Percentiles rank a stretch among this genome's conserved stretches.
Conservation (phyloP, 2,329 filamentous ascomycete species). For the Arthroderma uncinatum region DNA sequence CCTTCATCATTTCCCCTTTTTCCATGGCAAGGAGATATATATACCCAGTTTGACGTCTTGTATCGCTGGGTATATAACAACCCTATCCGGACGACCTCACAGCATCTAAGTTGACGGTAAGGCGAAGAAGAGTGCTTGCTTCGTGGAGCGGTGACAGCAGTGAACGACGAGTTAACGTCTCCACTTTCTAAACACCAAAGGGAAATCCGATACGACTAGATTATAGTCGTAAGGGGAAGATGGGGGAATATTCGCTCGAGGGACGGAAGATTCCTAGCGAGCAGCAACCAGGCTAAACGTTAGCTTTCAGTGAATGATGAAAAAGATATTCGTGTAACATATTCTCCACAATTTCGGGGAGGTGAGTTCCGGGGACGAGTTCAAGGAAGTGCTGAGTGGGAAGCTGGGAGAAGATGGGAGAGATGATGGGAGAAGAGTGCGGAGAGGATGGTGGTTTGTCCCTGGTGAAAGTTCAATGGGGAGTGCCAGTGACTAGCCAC, state of each 20-base stretch:
- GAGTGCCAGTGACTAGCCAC: background rate
- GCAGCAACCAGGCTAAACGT: background rate
- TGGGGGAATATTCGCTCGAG: background rate
- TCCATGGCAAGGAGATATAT: slow-evolving; percentile 13
- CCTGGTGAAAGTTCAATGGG: background rate
- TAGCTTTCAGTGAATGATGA: background rate
- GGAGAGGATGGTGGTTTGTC: background rate
- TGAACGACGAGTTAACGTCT: slow-evolving; percentile 15
- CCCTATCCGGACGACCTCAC: background rate
- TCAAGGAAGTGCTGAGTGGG: too few species aligned
- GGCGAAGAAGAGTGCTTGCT: slow-evolving; percentile 19
- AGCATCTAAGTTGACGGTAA: slow-evolving; percentile 1
- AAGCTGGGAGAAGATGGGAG: background rate
- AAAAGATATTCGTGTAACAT: background rate
- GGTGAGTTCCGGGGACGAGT: background rate
- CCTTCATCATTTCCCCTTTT: background rate
- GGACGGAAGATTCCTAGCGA: slow-evolving; percentile 1
- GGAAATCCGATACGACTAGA: background rate
- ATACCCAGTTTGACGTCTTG: slow-evolving; percentile 33
- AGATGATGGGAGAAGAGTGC: background rate
- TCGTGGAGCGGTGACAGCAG: slow-evolving; percentile 26
- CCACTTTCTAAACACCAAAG: slow-evolving; percentile 8
- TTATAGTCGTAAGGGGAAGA: background rate
- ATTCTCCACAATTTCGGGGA: background rate
- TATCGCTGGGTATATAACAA: background rate